Evolutionary conservation across 139 green algal species (phyloP).

Genomic region (Chlamydomonas eustigma): DNA sequence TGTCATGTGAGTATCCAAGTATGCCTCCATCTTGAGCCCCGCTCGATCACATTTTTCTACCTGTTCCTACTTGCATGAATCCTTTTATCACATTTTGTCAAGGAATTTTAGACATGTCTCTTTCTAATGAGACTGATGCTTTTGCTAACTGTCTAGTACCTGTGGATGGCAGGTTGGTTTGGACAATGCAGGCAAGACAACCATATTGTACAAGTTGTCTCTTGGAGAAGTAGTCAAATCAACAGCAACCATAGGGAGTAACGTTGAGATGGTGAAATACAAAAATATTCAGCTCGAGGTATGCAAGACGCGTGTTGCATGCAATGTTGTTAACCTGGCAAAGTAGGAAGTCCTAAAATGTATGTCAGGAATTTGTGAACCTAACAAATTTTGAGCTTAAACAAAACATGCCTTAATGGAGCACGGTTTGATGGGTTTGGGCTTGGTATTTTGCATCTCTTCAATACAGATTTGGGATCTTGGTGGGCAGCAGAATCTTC

Average conservation of each 20-base stretch:
- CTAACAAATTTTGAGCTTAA: no score
- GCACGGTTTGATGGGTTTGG: no score
- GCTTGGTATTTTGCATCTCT: neutral
- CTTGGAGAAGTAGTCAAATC: constrained; percentile 75
- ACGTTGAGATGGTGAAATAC: constrained; percentile 80
- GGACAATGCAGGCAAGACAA: constrained; percentile 94
- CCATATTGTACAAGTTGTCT: constrained; percentile 85
- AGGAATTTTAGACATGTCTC: neutral
- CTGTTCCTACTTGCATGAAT: neutral
- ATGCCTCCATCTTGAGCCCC: neutral
- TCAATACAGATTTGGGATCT: constrained; percentile 52
- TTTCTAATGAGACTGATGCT: neutral
- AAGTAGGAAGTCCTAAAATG: no score
- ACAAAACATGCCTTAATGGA: no score
- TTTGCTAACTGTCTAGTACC: neutral
- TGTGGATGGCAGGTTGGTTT: constrained; percentile 61
- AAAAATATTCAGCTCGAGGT: constrained; percentile 82
- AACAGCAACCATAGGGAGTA: constrained; percentile 81
- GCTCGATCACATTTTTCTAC: no score
- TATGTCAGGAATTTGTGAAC: no score
- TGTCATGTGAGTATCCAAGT: neutral
- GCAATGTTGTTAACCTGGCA: no score
- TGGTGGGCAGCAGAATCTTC: constrained; percentile 81
- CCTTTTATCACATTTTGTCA: neutral
- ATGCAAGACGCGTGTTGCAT: no score